Conservation (phyloP, 129 eudicot species). For the Gnaphalium uliginosum region DNA sequence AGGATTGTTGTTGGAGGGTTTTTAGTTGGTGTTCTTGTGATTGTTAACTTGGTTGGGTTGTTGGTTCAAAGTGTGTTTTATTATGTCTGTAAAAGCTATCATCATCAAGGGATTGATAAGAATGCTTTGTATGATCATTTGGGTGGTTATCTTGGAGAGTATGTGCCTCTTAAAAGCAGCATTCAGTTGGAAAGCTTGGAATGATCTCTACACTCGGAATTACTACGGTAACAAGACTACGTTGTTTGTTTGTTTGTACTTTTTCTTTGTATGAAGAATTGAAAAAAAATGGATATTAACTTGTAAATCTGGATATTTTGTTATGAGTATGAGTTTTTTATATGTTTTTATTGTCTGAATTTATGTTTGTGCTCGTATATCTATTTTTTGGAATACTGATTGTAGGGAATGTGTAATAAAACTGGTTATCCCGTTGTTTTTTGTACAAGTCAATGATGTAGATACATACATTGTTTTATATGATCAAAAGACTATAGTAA, state of each 20-base stretch:
- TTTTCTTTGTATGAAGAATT: conserved; percentile 28
- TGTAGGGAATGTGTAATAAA: background rate
- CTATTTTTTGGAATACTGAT: background rate
- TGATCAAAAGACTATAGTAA: background rate
- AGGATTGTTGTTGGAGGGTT: conserved; percentile 84
- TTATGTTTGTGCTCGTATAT: background rate
- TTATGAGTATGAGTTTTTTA: conserved; percentile 5
- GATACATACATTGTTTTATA: background rate
- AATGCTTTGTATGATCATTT: conserved; percentile 78
- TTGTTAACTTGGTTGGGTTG: conserved; percentile 79
- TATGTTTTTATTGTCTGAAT: background rate
- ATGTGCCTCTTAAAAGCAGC: conserved; percentile 94
- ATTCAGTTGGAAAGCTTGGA: conserved; percentile 90
- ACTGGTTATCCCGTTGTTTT: background rate
- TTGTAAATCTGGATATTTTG: conserved; percentile 31
- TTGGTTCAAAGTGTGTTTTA: conserved; percentile 92
- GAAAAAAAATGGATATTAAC: background rate
- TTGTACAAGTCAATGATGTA: background rate
- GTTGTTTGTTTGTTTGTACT: conserved; percentile 27
- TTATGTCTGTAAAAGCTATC: conserved; percentile 89
- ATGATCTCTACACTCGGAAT: conserved; percentile 14
- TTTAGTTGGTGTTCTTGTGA: conserved; percentile 80
- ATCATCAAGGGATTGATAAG: conserved; percentile 81
- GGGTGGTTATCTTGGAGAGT: conserved; percentile 91
- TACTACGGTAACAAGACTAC: conserved; percentile 25